phyloP scores from a whole-genome alignment of 73 alveolate species.

The Uronychia setigera region DNA sequence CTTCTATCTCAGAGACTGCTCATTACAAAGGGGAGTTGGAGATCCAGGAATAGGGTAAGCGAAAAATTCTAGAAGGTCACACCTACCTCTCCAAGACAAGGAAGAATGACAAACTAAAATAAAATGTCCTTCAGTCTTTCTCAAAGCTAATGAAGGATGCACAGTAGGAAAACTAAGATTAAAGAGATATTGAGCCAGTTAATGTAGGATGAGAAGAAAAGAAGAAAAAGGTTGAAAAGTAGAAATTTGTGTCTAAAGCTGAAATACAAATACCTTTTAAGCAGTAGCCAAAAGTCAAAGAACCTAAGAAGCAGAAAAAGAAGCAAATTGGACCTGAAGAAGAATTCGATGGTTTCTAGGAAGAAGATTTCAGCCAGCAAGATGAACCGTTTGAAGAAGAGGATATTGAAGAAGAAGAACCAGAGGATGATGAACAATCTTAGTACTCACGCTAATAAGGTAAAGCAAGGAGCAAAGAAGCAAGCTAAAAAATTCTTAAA shows the following conservation, averaged over 20 bases:
- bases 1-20: too few relatives aligned
- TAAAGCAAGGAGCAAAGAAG: background rate
- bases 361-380: background rate
- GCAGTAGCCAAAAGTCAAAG: too few relatives aligned
- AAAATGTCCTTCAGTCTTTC: background rate
- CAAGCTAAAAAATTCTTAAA: background rate
- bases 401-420: background rate
- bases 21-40: too few relatives aligned
- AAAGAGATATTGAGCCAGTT: background rate
- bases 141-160: background rate
- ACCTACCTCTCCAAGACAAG: background rate
- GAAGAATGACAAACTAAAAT: background rate
- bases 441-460: background rate
- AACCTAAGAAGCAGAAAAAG: background rate
- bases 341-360: background rate
- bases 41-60: too few relatives aligned
- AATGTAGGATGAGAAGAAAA: background rate
- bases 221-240: background rate
- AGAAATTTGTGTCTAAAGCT: too few relatives aligned
- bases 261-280: too few relatives aligned
- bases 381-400: background rate
- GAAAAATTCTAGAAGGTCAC: background rate
- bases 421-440: background rate
- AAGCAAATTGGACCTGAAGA: background rate
- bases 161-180: background rate